Base-by-base conservation (phyloP, 2,329 filamentous ascomycete genomes). In the Curvularia verruculosa region DNA sequence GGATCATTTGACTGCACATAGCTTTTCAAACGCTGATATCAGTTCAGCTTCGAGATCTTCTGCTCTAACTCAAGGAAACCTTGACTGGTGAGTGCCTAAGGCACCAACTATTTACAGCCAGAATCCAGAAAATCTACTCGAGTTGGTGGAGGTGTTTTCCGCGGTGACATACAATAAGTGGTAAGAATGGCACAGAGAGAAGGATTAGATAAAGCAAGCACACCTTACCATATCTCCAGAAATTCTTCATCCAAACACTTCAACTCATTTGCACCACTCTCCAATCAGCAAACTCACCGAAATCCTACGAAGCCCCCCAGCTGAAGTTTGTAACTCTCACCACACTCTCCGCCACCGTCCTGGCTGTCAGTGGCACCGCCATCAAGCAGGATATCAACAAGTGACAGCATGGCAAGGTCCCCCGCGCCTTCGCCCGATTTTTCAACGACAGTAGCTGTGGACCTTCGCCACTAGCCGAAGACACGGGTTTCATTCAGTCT, bases 351-450 rank as follows among this genome's bases (percentile, higher is more conserved):
- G 52, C 52, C 18, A 41, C 56, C 18, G 46, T 45, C 8, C 18
- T 56, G 15, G 23, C 52, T 26, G 49, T 53, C 31, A 37, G 31
- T 15, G 51, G 55, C n/a, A 54, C 51, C 7, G 48, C 54, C 21
- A 9, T 46, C 37, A 26, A 53, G n/a, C 29, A 56, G 23, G 23
- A 50, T 13, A 47, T 26, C 29, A 54, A 37, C 23, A 54, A 54
- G 19, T 47, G 52, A 15, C 53, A 51, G 41, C 37, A 29, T 18
- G 59, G 53, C 34, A 54, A 43, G 12, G 49, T 48, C 3, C 52
- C 56, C 15, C 56, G 59, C 24, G 52, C 59, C 34, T 58, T 54
- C 31, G 59, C 56, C 40, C 57, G 56, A 18, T 61, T 61, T 43
- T 61, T 29, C 41, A 46, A 47, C 46, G 54, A 59, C 21, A 46